phyloP scores from a whole-genome alignment of 805 yeast species.

The Grigorovia humatica region DNA sequence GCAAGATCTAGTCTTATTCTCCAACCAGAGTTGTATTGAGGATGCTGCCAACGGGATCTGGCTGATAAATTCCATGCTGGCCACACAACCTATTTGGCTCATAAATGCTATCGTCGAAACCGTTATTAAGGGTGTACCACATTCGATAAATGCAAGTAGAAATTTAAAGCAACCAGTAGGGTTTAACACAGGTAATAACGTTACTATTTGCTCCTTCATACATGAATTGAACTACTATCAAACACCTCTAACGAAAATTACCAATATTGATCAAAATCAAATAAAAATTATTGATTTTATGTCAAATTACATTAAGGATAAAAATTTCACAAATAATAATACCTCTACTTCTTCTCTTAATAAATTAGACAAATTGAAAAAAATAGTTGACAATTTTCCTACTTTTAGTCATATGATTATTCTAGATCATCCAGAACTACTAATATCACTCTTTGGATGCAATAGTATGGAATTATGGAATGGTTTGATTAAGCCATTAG shows the following conservation, averaged over 20 bases:
- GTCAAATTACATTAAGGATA: constrained; percentile 33
- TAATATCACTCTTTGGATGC: constrained; percentile 19
- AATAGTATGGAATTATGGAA: constrained; percentile 20
- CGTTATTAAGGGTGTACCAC: constrained; percentile 34
- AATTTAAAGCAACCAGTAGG: neutral
- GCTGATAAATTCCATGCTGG: constrained; percentile 34
- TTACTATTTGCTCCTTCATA: constrained; percentile 19
- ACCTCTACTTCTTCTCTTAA: neutral
- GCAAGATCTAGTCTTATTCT: constrained; percentile 48
- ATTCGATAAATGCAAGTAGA: constrained; percentile 28
- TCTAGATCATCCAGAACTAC: constrained; percentile 26
- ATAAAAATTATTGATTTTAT: constrained; percentile 36
- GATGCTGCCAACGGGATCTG: constrained; percentile 19
- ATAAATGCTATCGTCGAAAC: constrained; percentile 45
- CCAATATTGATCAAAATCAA: constrained; percentile 15
- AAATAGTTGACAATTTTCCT: constrained; percentile 53
- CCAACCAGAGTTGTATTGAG: constrained; percentile 35
- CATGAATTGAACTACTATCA: constrained; percentile 16
- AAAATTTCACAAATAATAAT: constrained; percentile 17
- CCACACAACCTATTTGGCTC: constrained; percentile 60
- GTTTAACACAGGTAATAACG: neutral
- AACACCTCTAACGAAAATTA: constrained; percentile 13
- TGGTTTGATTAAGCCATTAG: constrained; percentile 20
- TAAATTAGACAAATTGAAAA: constrained; percentile 47
- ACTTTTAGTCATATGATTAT: constrained; percentile 12